Evolutionary conservation across 2,329 filamentous ascomycete species (phyloP), one percentile per base, ranked within the genome.

Genomic region (Scorias spongiosa): DNA sequence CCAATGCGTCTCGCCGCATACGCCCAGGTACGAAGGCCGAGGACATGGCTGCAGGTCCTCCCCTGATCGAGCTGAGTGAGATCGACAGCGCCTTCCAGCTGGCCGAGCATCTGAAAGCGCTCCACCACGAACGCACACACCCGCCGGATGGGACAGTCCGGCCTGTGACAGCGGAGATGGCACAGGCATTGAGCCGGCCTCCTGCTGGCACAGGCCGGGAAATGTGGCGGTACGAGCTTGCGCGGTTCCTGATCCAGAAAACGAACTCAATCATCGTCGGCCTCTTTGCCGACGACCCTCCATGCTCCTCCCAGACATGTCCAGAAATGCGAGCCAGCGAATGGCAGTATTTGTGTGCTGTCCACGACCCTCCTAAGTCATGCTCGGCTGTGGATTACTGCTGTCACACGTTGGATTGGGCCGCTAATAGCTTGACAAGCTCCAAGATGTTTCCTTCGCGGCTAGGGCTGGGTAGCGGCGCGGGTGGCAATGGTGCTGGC

Each of bases 361-460:
- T 96, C 2, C 91, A 98, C 62, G 89, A 96, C 59, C 83, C 87
- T 41, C 91, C 91, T 41, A 96, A 96, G 67, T 84, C 82, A 56
- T 98, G 91, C 69, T 95, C 89, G 64, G 91, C 91, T 42, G 95
- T 98, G 58, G 91, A 98, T 66, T 98, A 98, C 67, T 95, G 88
- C 72, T 96, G 89, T 62, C 91, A 98, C 62, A 98, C 91, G 0
- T 79, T 98, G 38, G 91, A 98, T 66, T 96, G 89, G 86, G 91
- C 91, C 2, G 88, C 86, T 45, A 94, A 93, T 56, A 84, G 89
- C 15, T 80, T 98, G 45, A 94, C 89, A 2, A 91, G 87, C 55
- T 84, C 86, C 44, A 95, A 95, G 69, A 83, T 91, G 59, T 98
- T 98, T 60, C 89, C 91, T 1, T 93, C 85, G 54, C 77, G 91